Conservation (phyloP, 2,329 filamentous ascomycete genomes). For the Fusarium camptoceras region DNA sequence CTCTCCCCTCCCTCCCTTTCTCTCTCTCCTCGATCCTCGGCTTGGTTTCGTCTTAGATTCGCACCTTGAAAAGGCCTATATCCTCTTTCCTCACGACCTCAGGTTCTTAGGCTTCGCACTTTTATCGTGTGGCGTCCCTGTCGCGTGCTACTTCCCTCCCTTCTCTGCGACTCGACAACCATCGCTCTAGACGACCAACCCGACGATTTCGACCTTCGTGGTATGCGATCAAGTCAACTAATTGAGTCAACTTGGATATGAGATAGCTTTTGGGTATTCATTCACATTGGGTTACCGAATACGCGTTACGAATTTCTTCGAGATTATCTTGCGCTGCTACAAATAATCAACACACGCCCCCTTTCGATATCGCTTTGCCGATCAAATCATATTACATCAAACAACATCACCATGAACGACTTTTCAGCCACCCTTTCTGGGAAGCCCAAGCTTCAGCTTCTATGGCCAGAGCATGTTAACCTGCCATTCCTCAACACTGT, state of each 20-base stretch:
- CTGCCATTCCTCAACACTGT: conserved; percentile 58
- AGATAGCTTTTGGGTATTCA: conserved; percentile 53
- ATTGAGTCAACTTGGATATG: conserved; percentile 50
- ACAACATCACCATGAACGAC: conserved; percentile 53
- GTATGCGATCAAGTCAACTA: conserved; percentile 39
- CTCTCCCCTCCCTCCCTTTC: conserved; percentile 27
- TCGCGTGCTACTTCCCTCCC: conserved; percentile 42
- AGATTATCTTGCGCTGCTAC: conserved; percentile 11
- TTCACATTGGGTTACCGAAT: conserved; percentile 47
- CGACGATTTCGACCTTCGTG: conserved; percentile 35
- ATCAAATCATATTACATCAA: conserved; percentile 18
- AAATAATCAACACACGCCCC: conserved; percentile 22
- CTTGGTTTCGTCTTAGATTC: conserved; percentile 38
- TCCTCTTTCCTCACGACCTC: conserved; percentile 27
- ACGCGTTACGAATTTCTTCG: conserved; percentile 34
- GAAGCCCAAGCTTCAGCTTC: conserved; percentile 56
- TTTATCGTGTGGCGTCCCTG: conserved; percentile 42
- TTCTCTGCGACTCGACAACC: conserved; percentile 41
- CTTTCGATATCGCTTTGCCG: conserved; percentile 15
- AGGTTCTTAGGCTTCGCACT: conserved; percentile 30
- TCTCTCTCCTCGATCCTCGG: conserved; percentile 37
- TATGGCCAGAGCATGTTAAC: conserved; percentile 57
- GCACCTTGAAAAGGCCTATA: conserved; percentile 36
- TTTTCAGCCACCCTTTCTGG: conserved; percentile 52
- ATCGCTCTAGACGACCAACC: conserved; percentile 39